Base-by-base conservation (phyloP, 2,329 filamentous ascomycete genomes). In the Monilinia polystroma region DNA sequence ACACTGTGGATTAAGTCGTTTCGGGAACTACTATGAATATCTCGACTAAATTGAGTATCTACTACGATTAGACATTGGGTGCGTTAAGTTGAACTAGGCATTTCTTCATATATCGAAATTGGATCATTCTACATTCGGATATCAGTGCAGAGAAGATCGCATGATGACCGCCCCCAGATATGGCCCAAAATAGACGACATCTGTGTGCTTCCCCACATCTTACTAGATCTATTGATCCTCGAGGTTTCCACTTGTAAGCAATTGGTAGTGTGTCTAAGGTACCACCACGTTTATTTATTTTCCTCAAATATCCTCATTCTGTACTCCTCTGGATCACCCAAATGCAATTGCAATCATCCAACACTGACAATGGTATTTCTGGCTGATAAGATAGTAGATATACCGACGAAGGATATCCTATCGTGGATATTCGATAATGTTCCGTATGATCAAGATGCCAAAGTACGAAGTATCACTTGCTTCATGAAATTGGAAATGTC, bases 361-460 rank as follows among this genome's bases (percentile, higher is more conserved):
- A 29, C 20, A 29, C 7, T 26, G 32, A 60, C 20, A 60, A 66
- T 66, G 55, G 26, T 66, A 12, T 49, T 57, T 20, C 29, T 70
- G 55, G 70, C 63, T 55, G 63, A 49, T 62, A 67, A 62, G 2
- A 47, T n/a, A 4, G 38, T 59, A 63, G 66, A 35, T 58, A 71
- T 53, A 59, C 67, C 56, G 32, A 72, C 68, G 1, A 73, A 72
- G 52, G 74, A 75, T 54, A 59, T 74, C 29, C 16, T 70, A 4
- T 72, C 72, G 14, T 75, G 73, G 72, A 73, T 57, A 20, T 72
- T 75, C 41, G 70, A 73, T 47, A 65, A 72, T 38, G 29, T 69
- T 23, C 35, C 62, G 43, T 73, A 70, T 53, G 67, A 73, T 62
- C 69, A 58, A 60, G 68, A 75, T 72, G 63, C 20, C 18, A 52